Evolutionary conservation across 352 stramenopile genomes (phyloP).

Genomic region (Plasmopara viticola): DNA sequence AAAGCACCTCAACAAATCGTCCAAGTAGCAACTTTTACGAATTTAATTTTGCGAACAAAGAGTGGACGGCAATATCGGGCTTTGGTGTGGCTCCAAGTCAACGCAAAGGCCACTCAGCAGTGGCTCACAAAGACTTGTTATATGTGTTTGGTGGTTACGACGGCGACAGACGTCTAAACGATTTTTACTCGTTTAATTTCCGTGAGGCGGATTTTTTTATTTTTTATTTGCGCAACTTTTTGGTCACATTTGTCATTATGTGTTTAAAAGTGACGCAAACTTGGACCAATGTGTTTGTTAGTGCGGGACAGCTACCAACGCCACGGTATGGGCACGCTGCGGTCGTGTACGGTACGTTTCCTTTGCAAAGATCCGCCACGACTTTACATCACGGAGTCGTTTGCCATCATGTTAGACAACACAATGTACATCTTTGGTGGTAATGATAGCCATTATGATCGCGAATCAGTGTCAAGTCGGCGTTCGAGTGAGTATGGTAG

Average conservation of each 20-base stretch:
- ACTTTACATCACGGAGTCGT: constrained; percentile 1
- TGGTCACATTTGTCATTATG: too few relatives aligned
- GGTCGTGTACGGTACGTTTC: constrained; percentile 65
- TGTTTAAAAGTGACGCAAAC: constrained; percentile 59
- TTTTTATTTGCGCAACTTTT: too few relatives aligned
- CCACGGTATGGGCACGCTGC: constrained; percentile 94
- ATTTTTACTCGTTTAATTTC: constrained; percentile 94
- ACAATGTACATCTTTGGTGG: constrained; percentile 31
- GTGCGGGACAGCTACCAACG: constrained; percentile 82
- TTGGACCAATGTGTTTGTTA: constrained; percentile 69
- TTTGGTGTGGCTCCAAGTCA: constrained; percentile 70
- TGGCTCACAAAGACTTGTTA: constrained; percentile 89
- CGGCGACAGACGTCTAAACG: constrained; percentile 88
- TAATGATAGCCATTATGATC: constrained; percentile 44
- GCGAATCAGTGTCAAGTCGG: constrained; percentile 56
- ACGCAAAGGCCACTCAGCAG: constrained; percentile 89
- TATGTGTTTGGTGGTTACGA: constrained; percentile 94
- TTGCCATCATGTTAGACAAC: constrained; percentile 14
- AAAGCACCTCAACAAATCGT: constrained; percentile 17
- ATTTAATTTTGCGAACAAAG: constrained; percentile 83
- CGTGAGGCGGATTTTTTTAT: constrained; percentile 26
- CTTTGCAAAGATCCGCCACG: neutral
- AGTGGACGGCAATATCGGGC: constrained; percentile 58
- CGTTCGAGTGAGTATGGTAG: constrained; percentile 92
- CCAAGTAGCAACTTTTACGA: constrained; percentile 90